Conservation (phyloP, 306 rosid genomes). For the Alnus rubra region DNA sequence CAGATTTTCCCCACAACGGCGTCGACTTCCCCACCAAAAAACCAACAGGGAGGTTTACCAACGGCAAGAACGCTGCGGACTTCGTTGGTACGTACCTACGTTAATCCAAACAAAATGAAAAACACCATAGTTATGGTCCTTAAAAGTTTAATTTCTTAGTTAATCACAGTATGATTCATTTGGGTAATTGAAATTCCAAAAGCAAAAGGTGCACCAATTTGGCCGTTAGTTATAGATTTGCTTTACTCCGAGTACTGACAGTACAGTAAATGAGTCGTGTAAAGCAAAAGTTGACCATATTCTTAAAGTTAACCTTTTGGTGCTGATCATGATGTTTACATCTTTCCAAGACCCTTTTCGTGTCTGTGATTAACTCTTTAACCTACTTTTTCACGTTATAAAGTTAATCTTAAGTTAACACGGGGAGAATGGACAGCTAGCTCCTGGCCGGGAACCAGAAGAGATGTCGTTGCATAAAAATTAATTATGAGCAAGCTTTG, state of each 20-base stretch:
- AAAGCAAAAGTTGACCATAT: not conserved
- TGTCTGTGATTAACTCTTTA: not conserved
- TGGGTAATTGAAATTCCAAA: not conserved
- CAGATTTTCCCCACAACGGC: conserved; percentile 46
- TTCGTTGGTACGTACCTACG: conserved; percentile 37
- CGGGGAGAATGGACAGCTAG: no score
- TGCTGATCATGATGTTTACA: no score
- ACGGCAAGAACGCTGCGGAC: conserved; percentile 52
- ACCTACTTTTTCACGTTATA: not conserved
- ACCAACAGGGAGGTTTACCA: conserved; percentile 46
- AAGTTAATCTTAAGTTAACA: no score
- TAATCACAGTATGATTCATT: no score
- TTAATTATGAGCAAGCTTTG: no score
- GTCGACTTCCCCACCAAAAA: conserved; percentile 40
- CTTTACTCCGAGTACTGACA: not conserved
- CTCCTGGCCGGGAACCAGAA: no score
- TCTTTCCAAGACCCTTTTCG: not conserved
- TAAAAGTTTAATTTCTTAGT: not conserved
- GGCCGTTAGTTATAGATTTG: not conserved
- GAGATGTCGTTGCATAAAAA: no score
- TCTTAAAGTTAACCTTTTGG: not conserved
- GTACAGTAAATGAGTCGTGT: not conserved
- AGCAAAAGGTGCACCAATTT: not conserved
- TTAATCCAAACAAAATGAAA: not conserved
- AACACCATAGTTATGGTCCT: no score